Evolutionary conservation across 2,329 filamentous ascomycete genomes (phyloP).

Genomic region (Fusarium penzigii): DNA sequence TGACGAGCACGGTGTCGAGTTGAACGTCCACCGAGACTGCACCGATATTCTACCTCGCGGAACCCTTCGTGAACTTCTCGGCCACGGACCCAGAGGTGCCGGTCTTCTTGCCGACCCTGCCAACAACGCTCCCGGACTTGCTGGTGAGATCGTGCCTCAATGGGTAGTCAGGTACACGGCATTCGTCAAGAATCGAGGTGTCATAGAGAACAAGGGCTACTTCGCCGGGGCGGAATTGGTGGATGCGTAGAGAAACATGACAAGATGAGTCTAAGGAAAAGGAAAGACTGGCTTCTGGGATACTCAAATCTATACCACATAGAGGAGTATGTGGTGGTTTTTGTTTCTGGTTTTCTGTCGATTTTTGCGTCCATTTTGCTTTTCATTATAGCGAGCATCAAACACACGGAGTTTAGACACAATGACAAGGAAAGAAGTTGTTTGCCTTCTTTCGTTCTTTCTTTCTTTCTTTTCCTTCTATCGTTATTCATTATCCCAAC

Average conservation of each 20-base stretch:
- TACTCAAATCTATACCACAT: slow-evolving; percentile 12
- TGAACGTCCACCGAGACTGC: slow-evolving; percentile 92
- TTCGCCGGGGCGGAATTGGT: slow-evolving; percentile 81
- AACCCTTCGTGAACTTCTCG: slow-evolving; percentile 81
- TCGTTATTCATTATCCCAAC: slow-evolving; percentile 64
- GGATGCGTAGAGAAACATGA: slow-evolving; percentile 30
- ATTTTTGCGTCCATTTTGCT: slow-evolving; percentile 24
- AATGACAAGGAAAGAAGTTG: slow-evolving; percentile 28
- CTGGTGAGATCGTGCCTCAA: slow-evolving; percentile 78
- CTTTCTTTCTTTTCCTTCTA: neutral
- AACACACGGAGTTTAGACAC: slow-evolving; percentile 32
- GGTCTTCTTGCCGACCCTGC: slow-evolving; percentile 70
- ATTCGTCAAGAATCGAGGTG: slow-evolving; percentile 87
- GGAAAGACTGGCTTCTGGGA: slow-evolving; percentile 8
- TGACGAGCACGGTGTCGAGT: slow-evolving; percentile 79
- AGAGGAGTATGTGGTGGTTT: slow-evolving; percentile 5
- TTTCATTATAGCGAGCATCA: slow-evolving; percentile 37
- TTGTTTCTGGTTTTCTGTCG: slow-evolving; percentile 2
- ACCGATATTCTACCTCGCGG: slow-evolving; percentile 86
- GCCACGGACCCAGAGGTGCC: slow-evolving; percentile 69
- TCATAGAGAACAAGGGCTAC: slow-evolving; percentile 98
- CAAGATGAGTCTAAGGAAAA: slow-evolving; percentile 1
- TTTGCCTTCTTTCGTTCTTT: slow-evolving; percentile 18
- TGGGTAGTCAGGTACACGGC: slow-evolving; percentile 99
- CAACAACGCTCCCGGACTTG: slow-evolving; percentile 56